Percentiles rank a stretch among this genome's conserved stretches.
Conservation (phyloP, 176 grass and related monocot species). For the Stipa capillata region DNA sequence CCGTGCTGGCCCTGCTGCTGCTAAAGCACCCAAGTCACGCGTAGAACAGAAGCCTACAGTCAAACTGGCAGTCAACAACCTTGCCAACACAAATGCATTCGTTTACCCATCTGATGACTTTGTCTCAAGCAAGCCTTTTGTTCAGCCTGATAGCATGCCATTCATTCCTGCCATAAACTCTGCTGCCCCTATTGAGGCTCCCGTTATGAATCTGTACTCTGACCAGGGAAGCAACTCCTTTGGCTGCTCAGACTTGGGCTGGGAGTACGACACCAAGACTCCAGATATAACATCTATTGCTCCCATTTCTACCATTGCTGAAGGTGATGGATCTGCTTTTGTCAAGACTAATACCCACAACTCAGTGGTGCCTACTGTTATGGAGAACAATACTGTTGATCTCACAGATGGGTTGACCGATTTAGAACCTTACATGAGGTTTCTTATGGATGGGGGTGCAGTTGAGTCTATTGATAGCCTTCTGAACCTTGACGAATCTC, state of each 20-base stretch:
- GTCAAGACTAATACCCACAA: neutral
- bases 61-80: conserved; percentile 14
- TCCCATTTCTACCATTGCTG: conserved; percentile 16
- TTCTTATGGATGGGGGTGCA: conserved; percentile 35
- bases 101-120: conserved; percentile 25
- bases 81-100: conserved; percentile 21
- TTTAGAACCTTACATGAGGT: conserved; percentile 21
- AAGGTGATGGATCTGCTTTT: conserved; percentile 16
- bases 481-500: conserved; percentile 33
- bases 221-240: conserved; percentile 80
- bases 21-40: conserved; percentile 28
- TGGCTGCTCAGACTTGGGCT: conserved; percentile 32
- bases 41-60: conserved; percentile 22
- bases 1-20: neutral
- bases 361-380: neutral
- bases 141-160: conserved; percentile 8
- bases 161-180: conserved; percentile 28
- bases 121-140: conserved; percentile 24
- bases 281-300: conserved; percentile 36
- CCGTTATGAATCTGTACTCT: conserved; percentile 38
- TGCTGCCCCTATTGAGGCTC: conserved; percentile 25
- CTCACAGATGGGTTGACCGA: conserved; percentile 35
- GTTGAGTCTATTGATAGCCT: conserved; percentile 50
- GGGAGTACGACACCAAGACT: conserved; percentile 53
- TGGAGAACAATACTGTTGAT: conserved; percentile 21